Base-by-base conservation (phyloP, 106 monocot species). In the Xerophyta viscosa region DNA sequence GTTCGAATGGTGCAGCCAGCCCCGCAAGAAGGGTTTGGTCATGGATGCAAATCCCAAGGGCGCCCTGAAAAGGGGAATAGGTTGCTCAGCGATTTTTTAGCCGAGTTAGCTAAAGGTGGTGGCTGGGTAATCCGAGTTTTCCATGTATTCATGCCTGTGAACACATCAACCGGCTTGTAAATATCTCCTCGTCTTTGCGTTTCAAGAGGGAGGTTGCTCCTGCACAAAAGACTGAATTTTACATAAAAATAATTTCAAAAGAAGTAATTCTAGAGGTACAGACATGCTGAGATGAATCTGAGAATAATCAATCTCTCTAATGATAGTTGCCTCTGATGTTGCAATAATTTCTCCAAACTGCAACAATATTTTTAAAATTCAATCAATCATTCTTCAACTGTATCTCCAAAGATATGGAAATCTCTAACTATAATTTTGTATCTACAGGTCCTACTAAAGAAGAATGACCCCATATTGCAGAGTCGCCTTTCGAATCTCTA, bases 291-390 rank as follows among this genome's bases (percentile, higher is more conserved):
- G 11, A 7, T 37, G 18, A 41, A 56, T 56, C 20, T 12, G 10
- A 46, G 60, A 60, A 46, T 29, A 46, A 30, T 46, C 60, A 46
- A 60, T 60, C 60, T 60, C 60, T 27, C 17, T 46, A 29, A 46
- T 30, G 15, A 46, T 20, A 20, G 30, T 60, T 27, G 44, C 41
- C 17, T 46, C 60, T 30, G 60, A 20, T 28, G 56, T 41, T 39
- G 56, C 56, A 41, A 56, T 28, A 9, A 60, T 30, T 30, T 60
- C 46, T 4, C 46, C 46, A 28, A 28, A 60, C 45, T 46, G 28
- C 28, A 29, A n/a, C 7, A 11, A 41, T 1, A 39, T 10, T 12
- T 39, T 39, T 39, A 23, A n/a, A n/a, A 39, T 19, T 24, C 17
- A 24, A n/a, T 20, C 19, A 41, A 11, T 8, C 7, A 10, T 12